Base-by-base conservation (phyloP, 2,329 filamentous ascomycete species). In the Emericellopsis cladophorae region DNA sequence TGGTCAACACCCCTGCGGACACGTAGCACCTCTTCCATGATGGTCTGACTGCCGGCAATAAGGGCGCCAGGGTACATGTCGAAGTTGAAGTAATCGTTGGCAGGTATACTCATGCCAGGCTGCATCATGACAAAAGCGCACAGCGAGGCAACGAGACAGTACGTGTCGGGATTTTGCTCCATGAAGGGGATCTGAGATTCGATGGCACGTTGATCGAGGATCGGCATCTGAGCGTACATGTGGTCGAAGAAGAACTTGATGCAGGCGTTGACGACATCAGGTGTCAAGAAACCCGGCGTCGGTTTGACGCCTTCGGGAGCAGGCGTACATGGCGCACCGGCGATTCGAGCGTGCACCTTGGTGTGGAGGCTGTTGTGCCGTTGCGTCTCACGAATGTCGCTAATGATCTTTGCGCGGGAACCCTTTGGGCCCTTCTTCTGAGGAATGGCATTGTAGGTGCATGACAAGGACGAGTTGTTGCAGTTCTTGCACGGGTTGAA, bases 401-500 rank as follows among this genome's bases (percentile, higher is more conserved):
- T 84, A 57, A 86, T 82, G 44, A 86, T 79, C 58, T 84, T 86
- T 39, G 82, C 82, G 45, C 80, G 67, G 26, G 78, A 82, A 48
- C 81, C 81, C 60, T 84, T 84, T 35, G 81, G 81, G 2, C 81
- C 81, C 57, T 85, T 85, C 64, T 84, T 85, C 61, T 83, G 81
- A 2, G 80, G 80, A 31, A 84, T 76, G 29, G 79, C 77, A 62
- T 83, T 79, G 68, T 84, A 86, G 24, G 80, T 84, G 66, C 81
- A 86, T 11, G 71, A 67, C 15, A 85, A 66, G 51, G 77, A 71
- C 7, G 81, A 77, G 7, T 79, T 74, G 11, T 70, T 68, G 60
- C 81, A 86, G 59, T 84, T 84, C 45, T 75, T 72, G 59, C 81
- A 87, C 16, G 81, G 80, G 51, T 79, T 79, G 54, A 76, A 66